Conservation (phyloP, 1,284 basidiomycete species). For the Ceratobasidium sp. region DNA sequence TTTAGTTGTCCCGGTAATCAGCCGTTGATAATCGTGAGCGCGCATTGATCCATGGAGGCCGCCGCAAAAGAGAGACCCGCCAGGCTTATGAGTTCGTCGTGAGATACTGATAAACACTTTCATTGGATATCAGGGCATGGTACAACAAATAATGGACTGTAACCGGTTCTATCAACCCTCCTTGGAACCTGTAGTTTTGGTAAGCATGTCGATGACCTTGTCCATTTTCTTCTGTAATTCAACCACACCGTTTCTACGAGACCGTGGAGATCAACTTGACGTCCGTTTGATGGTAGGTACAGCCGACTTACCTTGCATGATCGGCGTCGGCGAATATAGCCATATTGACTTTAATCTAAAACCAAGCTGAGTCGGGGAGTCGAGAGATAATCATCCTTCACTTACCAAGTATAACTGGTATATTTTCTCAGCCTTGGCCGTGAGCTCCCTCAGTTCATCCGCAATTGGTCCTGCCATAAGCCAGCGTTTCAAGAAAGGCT, state of each 20-base stretch:
- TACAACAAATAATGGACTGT: too few relatives aligned
- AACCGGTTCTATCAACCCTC: background rate
- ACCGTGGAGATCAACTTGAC: background rate
- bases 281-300: too few relatives aligned
- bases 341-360: slow-evolving; percentile 39
- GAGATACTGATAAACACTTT: too few relatives aligned
- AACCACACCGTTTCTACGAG: slow-evolving; percentile 3
- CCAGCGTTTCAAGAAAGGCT: slow-evolving; percentile 37
- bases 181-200: background rate
- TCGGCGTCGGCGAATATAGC: slow-evolving; percentile 31
- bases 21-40: too few relatives aligned
- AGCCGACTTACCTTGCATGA: slow-evolving; percentile 19
- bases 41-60: too few relatives aligned
- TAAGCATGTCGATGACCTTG: slow-evolving; percentile 16
- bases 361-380: background rate
- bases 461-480: slow-evolving; percentile 16
- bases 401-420: slow-evolving; percentile 44
- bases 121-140: too few relatives aligned
- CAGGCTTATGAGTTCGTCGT: too few relatives aligned
- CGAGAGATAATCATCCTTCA: too few relatives aligned
- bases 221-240: slow-evolving; percentile 36
- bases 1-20: too few relatives aligned
- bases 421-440: slow-evolving; percentile 33
- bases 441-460: slow-evolving; percentile 26
- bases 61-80: too few relatives aligned